phyloP scores from a whole-genome alignment of 2,329 filamentous ascomycete species.

The Pseudocercospora crystallina region DNA sequence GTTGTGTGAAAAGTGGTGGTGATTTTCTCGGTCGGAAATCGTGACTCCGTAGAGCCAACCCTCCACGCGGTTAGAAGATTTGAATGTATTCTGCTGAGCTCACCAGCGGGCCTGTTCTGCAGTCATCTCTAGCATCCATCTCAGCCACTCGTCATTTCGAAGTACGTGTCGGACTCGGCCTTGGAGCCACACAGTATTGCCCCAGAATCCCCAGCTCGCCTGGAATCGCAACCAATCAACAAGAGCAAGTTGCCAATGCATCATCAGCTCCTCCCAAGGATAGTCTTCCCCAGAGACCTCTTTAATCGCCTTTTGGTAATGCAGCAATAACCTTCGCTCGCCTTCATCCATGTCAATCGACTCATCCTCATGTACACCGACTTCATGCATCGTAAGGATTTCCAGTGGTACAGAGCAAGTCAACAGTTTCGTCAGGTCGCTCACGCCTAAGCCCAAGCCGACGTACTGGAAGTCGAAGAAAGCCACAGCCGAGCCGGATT shows the following conservation, averaged over 20 bases:
- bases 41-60: too few species aligned
- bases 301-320: constrained; percentile 49
- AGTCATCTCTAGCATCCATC: constrained; percentile 1
- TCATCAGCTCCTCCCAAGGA: constrained; percentile 53
- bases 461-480: constrained; percentile 72
- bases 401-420: constrained; percentile 62
- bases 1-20: constrained; percentile 56
- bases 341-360: constrained; percentile 51
- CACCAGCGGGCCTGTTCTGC: too few species aligned
- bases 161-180: constrained; percentile 23
- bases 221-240: constrained; percentile 63
- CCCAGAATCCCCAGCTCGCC: constrained; percentile 34
- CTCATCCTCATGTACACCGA: neutral
- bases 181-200: constrained; percentile 30
- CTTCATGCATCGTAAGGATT: constrained; percentile 43
- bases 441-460: constrained; percentile 63
- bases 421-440: constrained; percentile 66
- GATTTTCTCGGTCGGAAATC: neutral
- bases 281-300: constrained; percentile 44
- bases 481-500: constrained; percentile 52
- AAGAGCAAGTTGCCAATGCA: constrained; percentile 66
- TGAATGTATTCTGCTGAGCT: too few species aligned
- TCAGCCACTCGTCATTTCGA: constrained; percentile 15
- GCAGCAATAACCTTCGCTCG: constrained; percentile 53
- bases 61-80: too few species aligned